Evolutionary conservation across 441 rosid species (phyloP), one percentile per base, ranked within the genome.

Genomic region (Pelargonium citronellum): DNA sequence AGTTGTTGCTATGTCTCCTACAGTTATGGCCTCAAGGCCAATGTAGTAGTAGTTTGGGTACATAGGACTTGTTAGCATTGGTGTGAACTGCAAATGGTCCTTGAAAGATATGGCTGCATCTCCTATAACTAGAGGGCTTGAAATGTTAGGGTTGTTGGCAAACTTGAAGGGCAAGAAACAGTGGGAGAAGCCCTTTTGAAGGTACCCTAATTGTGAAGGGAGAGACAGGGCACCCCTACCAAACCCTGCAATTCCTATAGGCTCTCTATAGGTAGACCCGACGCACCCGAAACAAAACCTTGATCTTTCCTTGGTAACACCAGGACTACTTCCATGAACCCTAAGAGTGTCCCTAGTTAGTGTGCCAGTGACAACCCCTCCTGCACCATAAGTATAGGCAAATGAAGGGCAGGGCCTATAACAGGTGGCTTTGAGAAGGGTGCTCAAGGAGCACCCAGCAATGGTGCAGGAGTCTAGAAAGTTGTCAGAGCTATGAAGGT

Each of bases 121-220:
- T 73, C 95, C 98, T 58, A 87, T 60, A 46, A 88, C 67, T 61
- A 90, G 71, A 11, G 96, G 89, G 84, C 95, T 89, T 46, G 96
- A 86, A 63, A 88, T 76, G 58, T 84, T 90, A 64, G 86, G 95
- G 76, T 89, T 83, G 75, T 85, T 85, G 41, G 85, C 91, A 81
- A 85, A 90, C 77, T 84, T 92, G 83, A 90, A 92, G 51, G 87
- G 73, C 79, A 90, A 81, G 87, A 92, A 92, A 72, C 93, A 90
- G 55, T 89, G 93, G 57, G 95, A 86, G 74, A 92, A 92, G 3
- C 91, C 91, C 77, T 81, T 92, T 58, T 79, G 78, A 73, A 82
- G 83, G 74, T 87, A 78, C 74, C 96, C 96, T 66, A 92, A 68
- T 30, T 90, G 95, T 1, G 93, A 86, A 41, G 93, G 92, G 43